phyloP scores from a whole-genome alignment of 2,329 filamentous ascomycete species.

The Conoideocrella luteorostrata region DNA sequence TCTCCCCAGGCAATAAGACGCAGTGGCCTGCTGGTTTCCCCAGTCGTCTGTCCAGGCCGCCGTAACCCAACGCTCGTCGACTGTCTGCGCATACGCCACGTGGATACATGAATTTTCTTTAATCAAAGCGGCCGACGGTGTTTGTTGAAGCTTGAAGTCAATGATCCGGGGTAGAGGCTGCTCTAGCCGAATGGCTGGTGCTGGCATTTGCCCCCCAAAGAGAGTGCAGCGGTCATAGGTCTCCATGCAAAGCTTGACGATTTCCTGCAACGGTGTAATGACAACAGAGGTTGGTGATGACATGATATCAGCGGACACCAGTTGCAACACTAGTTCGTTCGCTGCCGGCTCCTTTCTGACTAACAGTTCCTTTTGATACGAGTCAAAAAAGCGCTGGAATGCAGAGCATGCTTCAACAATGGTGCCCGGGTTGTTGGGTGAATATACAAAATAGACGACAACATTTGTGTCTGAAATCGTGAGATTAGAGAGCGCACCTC shows the following conservation, averaged over 20 bases:
- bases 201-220: constrained; percentile 50
- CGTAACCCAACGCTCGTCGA: constrained; percentile 71
- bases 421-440: constrained; percentile 53
- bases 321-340: constrained; percentile 70
- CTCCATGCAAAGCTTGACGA: constrained; percentile 61
- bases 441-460: constrained; percentile 72
- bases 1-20: constrained; percentile 65
- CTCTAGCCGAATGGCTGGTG: constrained; percentile 68
- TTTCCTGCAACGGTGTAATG: constrained; percentile 53
- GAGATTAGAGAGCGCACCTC: constrained; percentile 37
- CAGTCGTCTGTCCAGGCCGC: constrained; percentile 76
- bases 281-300: constrained; percentile 57
- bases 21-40: constrained; percentile 65
- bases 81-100: constrained; percentile 68
- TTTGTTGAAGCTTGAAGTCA: constrained; percentile 64
- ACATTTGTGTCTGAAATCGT: constrained; percentile 50
- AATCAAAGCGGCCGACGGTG: constrained; percentile 65
- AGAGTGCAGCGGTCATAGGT: constrained; percentile 69
- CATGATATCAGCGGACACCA: constrained; percentile 64
- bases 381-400: constrained; percentile 66
- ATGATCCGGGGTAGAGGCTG: constrained; percentile 62
- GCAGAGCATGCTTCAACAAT: constrained; percentile 66
- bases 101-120: constrained; percentile 77
- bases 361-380: constrained; percentile 38
- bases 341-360: constrained; percentile 36